Evolutionary conservation across 306 rosid species (phyloP), one percentile per base, ranked within the genome.

Genomic region (Rubus idaeus): DNA sequence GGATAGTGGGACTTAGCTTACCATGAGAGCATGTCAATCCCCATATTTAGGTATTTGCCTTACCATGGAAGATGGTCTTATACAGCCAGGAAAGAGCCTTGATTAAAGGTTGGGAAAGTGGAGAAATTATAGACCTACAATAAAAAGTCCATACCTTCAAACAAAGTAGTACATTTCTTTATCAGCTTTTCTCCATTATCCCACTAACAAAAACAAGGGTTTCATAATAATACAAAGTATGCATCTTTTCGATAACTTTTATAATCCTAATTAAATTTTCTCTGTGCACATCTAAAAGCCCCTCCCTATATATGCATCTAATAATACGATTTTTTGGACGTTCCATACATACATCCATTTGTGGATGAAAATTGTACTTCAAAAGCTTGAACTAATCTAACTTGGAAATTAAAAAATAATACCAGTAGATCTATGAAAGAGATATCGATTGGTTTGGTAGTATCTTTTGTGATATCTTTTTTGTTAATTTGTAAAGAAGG

Each of bases 161-260:
- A 57, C 63, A 13, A 57, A 57, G 37, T 57, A 26, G 40, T 58
- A 58, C 64, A 10, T 72, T 73, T 20, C 37, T 26, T 0, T 14
- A 11, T 46, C 76, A 73, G 61, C 53, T 35, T 56, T 56, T 21
- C 67, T 42, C 67, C 67, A 41, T 41, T 56, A 10, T 21, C 55
- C 77, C 68, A 57, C 77, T 57, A 14, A 73, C 77, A 44, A 57
- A 73, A 73, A 23, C 20, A 26, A 55, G 51, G 52, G n/a, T 40
- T n/a, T 40, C 17, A 10, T 58, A 72, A 73, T 17, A 23, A 57
- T 73, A 44, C 77, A 73, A 58, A 42, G 44, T 9, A 44, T 21
- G 77, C 77, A 21, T 55, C 42, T 55, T 51, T 72, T 41, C 35
- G 35, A 30, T 30, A 16, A 42, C 41, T 40, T 4, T 42, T 39